Evolutionary conservation across 176 grass and related monocot genomes (phyloP).

Genomic region (Musa acuminata): DNA sequence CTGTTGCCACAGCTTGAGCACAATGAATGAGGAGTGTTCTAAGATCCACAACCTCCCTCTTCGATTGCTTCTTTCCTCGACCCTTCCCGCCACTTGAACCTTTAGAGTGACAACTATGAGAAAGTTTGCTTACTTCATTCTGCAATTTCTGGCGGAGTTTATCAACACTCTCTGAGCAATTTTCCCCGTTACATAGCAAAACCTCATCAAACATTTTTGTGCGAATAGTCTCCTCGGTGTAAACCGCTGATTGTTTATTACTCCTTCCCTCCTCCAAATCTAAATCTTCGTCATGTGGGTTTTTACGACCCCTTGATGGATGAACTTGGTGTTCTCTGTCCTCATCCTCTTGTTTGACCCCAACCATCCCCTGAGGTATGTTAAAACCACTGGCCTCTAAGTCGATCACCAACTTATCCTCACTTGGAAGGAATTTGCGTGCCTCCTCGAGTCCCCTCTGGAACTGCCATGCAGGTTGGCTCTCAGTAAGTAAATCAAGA

Average conservation of each 20-base stretch:
- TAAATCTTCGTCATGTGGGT: background rate
- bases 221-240: background rate
- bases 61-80: background rate
- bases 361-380: background rate
- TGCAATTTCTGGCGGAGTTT: slow-evolving; percentile 1
- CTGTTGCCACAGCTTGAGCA: background rate
- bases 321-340: background rate
- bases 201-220: background rate
- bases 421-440: slow-evolving; percentile 38
- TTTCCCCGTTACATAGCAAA: background rate
- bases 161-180: background rate
- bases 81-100: background rate
- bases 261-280: background rate
- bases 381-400: slow-evolving; percentile 16
- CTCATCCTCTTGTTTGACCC: slow-evolving; percentile 22
- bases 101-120: background rate
- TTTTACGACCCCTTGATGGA: slow-evolving; percentile 3
- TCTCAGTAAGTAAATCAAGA: slow-evolving; percentile 21
- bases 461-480: slow-evolving; percentile 33
- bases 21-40: slow-evolving; percentile 6
- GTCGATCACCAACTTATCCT: slow-evolving; percentile 16
- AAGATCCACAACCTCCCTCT: slow-evolving; percentile 2
- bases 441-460: slow-evolving; percentile 40
- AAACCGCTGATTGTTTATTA: background rate
- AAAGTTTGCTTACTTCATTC: slow-evolving; percentile 5